A percentile compares a stretch with the other conserved stretches of the same genome.
phyloP scores from a whole-genome alignment of 75 land plant genomes.

The Larix kaempferi region DNA sequence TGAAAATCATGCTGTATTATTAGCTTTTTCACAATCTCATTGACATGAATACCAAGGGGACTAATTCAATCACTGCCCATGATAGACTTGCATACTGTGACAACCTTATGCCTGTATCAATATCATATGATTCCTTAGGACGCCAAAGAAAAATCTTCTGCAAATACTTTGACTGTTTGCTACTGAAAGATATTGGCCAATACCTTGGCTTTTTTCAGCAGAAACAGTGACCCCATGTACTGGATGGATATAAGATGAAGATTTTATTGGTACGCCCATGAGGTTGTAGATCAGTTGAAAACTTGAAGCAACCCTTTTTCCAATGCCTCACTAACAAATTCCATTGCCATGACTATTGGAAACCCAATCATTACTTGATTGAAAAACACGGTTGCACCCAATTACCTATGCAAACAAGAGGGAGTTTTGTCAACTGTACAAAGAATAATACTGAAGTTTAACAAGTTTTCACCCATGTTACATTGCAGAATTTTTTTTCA shows the following conservation, averaged over 20 bases:
- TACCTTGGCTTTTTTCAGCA: neutral
- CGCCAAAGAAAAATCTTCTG: constrained; percentile 25
- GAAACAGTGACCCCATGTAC: constrained; percentile 6
- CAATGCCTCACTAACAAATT: constrained; percentile 72
- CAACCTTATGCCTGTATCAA: constrained; percentile 88
- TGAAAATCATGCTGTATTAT: no score
- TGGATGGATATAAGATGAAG: constrained; percentile 56
- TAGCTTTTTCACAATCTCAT: constrained; percentile 39
- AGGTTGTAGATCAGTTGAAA: constrained; percentile 46
- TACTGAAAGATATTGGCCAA: constrained; percentile 11
- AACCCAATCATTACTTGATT: constrained; percentile 64
- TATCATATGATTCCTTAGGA: constrained; percentile 52
- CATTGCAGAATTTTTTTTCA: neutral
- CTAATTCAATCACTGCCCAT: constrained; percentile 94
- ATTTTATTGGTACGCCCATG: constrained; percentile 65
- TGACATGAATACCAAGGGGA: constrained; percentile 54
- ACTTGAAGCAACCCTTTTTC: constrained; percentile 80
- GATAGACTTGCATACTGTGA: constrained; percentile 90
- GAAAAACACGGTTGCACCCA: constrained; percentile 27
- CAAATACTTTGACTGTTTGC: constrained; percentile 34
- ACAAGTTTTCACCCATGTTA: neutral
- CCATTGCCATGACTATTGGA: constrained; percentile 66
- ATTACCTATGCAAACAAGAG: constrained; percentile 36
- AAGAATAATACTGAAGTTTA: neutral
- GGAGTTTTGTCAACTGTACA: neutral